Conservation (phyloP, 2,329 filamentous ascomycete genomes). For the Amylocarpus encephaloides region DNA sequence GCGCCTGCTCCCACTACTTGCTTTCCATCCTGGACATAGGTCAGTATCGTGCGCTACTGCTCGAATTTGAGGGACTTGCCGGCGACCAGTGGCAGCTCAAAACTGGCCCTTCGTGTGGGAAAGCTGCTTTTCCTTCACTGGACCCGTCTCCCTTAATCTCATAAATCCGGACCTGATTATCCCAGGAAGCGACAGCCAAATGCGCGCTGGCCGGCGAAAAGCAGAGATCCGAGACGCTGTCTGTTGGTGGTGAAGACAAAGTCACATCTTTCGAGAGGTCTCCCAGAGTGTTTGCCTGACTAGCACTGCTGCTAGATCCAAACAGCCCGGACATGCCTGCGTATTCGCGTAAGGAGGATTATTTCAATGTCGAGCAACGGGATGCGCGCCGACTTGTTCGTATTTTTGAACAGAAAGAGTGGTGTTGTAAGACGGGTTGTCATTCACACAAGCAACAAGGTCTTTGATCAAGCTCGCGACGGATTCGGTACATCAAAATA, state of each 20-base stretch:
- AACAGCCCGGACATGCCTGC: conserved; percentile 59
- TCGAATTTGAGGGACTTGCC: conserved; percentile 45
- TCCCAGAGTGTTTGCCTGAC: conserved; percentile 67
- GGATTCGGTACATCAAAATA: not conserved
- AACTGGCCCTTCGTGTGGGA: conserved; percentile 81
- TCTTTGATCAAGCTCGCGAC: not conserved
- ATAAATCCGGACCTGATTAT: conserved; percentile 96
- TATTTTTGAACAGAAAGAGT: not conserved
- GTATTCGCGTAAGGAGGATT: not conserved
- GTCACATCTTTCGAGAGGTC: conserved; percentile 87
- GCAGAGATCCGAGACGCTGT: conserved; percentile 80
- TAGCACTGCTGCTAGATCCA: conserved; percentile 44
- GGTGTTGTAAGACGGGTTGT: not conserved
- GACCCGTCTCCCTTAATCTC: conserved; percentile 74
- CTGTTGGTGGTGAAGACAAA: conserved; percentile 71
- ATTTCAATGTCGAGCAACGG: not conserved
- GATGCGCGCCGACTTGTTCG: not conserved
- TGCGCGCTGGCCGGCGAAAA: conserved; percentile 77
- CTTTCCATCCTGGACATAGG: conserved; percentile 65
- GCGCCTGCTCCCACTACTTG: conserved; percentile 84
- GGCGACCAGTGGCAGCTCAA: conserved; percentile 82
- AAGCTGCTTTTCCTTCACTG: conserved; percentile 77
- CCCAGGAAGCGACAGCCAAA: conserved; percentile 88
- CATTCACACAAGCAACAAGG: not conserved
- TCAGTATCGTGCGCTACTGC: conserved; percentile 5